Conservation (phyloP, 164 flowering plant species). For the Dillenia suffruticosa region DNA sequence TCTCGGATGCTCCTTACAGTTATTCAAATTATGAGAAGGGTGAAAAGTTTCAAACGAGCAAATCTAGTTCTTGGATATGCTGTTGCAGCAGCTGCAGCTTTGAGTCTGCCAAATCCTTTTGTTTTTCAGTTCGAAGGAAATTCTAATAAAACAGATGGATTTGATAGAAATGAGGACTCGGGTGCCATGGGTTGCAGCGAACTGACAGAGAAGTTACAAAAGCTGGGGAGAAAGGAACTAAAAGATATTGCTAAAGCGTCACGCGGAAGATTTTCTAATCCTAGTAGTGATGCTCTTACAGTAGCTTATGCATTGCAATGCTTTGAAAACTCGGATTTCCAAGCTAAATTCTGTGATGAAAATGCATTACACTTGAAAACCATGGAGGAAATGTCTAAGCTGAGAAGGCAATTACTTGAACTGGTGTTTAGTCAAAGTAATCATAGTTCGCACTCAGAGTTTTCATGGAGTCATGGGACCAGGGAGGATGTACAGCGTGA, state of each 20-base stretch:
- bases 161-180: constrained; percentile 24
- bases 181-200: constrained; percentile 9
- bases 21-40: constrained; percentile 53
- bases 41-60: constrained; percentile 37
- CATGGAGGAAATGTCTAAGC: constrained; percentile 96
- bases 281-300: constrained; percentile 80
- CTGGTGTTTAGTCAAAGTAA: constrained; percentile 49
- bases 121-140: constrained; percentile 45
- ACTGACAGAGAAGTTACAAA: constrained; percentile 33
- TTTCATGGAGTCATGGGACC: constrained; percentile 67
- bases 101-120: constrained; percentile 82
- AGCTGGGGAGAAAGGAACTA: constrained; percentile 47
- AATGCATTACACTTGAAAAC: constrained; percentile 66
- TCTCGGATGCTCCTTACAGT: constrained; percentile 93
- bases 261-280: constrained; percentile 63
- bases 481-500: constrained; percentile 58
- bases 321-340: constrained; percentile 62
- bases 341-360: constrained; percentile 54
- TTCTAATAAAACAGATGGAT: constrained; percentile 20
- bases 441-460: constrained; percentile 32
- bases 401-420: constrained; percentile 78
- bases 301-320: constrained; percentile 74
- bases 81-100: constrained; percentile 81
- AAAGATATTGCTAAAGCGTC: constrained; percentile 49
- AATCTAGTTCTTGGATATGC: constrained; percentile 77